Base-by-base conservation (phyloP, 2,329 filamentous ascomycete genomes). In the Zalaria sp. region DNA sequence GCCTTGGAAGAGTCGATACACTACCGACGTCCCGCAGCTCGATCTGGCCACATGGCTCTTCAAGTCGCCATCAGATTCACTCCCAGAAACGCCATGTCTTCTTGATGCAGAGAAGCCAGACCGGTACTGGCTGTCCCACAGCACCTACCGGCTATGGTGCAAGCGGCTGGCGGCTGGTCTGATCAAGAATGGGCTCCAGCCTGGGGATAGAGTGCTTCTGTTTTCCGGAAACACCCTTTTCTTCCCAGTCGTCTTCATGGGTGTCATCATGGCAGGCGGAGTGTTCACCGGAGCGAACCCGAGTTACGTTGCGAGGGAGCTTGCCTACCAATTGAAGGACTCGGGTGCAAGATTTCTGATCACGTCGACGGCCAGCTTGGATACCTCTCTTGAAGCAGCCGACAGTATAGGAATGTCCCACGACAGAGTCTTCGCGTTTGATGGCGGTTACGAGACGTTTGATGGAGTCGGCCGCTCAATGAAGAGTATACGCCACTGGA, bases 261-360 rank as follows among this genome's bases (percentile, higher is more conserved):
- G 83, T 10, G 68, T 82, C 18, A 67, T 86, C 39, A 86, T 86
- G 75, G 81, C 83, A 0, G 82, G 82, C 3, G 82, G 81, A 2
- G 65, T 89, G 41, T 89, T 89, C 62, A 82, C 79, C 0, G 83
- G 82, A 26, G 81, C 81, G 1, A 86, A 85, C 46, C 81, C 81
- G 0, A 69, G 68, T 4, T 86, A 77, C 50, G 77, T 83, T 0
- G 65, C 75, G 0, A 66, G 81, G 18, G 84, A 91, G 59, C 60
- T 93, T 37, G 80, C 77, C 5, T 81, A 83, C 57, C 85, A 91
- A 58, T 65, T 91, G 31, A 68, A 73, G 38, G 81, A 89, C 57
- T 80, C 78, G 43, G 78, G 72, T 0, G 79, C 83, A 0, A 70
- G 60, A 5, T 80, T 82, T 52, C 61, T 91, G 43, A 62, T 91